Conservation (phyloP, 768 basidiomycete species). For the Leucocoprinus birnbaumii region DNA sequence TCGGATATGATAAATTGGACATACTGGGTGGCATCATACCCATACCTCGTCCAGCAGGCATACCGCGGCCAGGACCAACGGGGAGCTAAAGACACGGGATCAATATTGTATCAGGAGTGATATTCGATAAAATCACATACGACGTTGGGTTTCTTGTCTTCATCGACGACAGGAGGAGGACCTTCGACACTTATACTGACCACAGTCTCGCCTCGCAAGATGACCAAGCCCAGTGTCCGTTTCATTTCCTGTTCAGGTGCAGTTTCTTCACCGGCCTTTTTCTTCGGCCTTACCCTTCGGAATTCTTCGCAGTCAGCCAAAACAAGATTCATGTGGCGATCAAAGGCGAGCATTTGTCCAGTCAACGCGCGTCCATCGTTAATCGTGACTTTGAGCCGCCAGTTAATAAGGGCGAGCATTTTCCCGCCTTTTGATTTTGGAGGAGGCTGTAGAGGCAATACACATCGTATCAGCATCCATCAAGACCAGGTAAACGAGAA, state of each 20-base stretch:
- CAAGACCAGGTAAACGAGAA: not conserved
- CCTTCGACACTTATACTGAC: slow-evolving; percentile 95
- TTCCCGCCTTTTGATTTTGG: slow-evolving; percentile 98
- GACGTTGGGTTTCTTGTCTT: slow-evolving; percentile 75
- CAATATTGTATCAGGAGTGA: slow-evolving; percentile 8
- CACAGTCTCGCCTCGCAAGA: slow-evolving; percentile 93
- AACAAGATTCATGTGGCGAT: slow-evolving; percentile 99
- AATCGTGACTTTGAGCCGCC: slow-evolving; percentile 95
- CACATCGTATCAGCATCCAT: slow-evolving; percentile 14
- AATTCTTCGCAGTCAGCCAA: slow-evolving; percentile 99
- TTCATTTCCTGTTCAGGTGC: slow-evolving; percentile 91
- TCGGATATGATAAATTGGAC: slow-evolving; percentile 22
- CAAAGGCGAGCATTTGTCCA: slow-evolving; percentile 99
- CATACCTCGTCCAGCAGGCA: slow-evolving; percentile 97
- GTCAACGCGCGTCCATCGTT: slow-evolving; percentile 95
- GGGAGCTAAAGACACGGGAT: slow-evolving; percentile 53
- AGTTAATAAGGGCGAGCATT: slow-evolving; percentile 97
- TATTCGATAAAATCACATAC: slow-evolving; percentile 35
- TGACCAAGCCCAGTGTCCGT: slow-evolving; percentile 93
- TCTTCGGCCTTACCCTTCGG: slow-evolving; percentile 87
- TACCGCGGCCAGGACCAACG: slow-evolving; percentile 88
- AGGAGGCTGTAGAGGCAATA: slow-evolving; percentile 59
- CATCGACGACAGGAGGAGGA: slow-evolving; percentile 87
- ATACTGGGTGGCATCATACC: slow-evolving; percentile 88
- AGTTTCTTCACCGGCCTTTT: slow-evolving; percentile 80